Base-by-base conservation (phyloP, 106 monocot genomes). In the Dioscorea alata region DNA sequence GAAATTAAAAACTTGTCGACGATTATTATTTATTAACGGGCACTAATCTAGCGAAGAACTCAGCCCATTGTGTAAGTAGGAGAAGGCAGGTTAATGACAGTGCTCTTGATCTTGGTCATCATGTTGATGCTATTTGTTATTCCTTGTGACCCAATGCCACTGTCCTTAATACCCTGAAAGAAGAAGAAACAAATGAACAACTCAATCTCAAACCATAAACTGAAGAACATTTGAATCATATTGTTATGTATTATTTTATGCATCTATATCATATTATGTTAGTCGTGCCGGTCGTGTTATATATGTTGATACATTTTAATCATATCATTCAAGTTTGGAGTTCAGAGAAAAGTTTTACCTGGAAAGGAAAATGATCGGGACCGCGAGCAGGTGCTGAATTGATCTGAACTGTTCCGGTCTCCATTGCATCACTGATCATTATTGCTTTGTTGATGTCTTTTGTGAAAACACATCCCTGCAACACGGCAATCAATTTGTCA, bases 101-200 rank as follows among this genome's bases (percentile, higher is more conserved):
- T 89, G 77, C 97, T 97, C 81, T 97, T 97, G 64, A 97, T 74
- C 71, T 92, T 97, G 0, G 78, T 80, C 97, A 97, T 97, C 97
- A 97, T 97, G 82, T 87, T 92, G 58, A 97, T 97, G 59, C 92
- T 97, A 80, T 97, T 97, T 21, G 97, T 92, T 33, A 97, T 92
- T 23, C 97, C 97, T 60, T 97, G 97, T 6, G 97, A 97, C 21
- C 97, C 97, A 68, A 97, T 97, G 28, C 97, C 97, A 52, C 97
- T 97, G 75, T 97, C 97, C 60, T 90, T 97, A 34, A 97, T 57
- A 53, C 97, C 97, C 97, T 92, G 75, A 35, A 65, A 73, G 23
- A 6, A 42, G 32, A 6, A 42, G 42, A 42, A 42, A 42, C 9
- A 42, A 42, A 42, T 10, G 4, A 5, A 42, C 6, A 34, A 4